Evolutionary conservation across 2,329 filamentous ascomycete genomes (phyloP).

Genomic region (Alternaria viburni): DNA sequence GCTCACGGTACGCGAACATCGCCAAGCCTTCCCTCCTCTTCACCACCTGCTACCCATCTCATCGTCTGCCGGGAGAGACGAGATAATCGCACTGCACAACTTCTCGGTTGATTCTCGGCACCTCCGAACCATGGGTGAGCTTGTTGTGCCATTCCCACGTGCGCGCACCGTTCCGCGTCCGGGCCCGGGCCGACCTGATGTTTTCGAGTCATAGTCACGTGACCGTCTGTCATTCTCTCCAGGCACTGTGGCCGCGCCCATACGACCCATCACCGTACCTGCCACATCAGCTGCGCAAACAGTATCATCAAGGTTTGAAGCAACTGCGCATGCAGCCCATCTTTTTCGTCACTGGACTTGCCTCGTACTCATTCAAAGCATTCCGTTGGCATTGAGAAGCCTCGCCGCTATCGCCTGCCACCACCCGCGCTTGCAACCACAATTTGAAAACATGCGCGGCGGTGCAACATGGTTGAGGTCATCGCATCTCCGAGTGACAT

Average conservation of each 20-base stretch:
- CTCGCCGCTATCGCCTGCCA: neutral
- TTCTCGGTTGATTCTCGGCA: neutral
- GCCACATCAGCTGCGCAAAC: neutral
- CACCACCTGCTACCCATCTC: neutral
- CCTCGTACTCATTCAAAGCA: neutral
- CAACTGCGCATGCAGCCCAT: neutral
- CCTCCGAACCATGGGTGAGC: neutral
- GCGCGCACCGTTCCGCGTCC: constrained; percentile 5
- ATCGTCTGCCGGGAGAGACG: neutral
- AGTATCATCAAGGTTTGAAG: neutral
- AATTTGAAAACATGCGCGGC: neutral
- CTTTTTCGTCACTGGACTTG: neutral
- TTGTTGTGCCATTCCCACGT: constrained; percentile 1
- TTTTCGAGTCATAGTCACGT: neutral
- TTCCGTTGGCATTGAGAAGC: neutral
- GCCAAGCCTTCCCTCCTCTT: neutral
- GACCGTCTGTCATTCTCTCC: neutral
- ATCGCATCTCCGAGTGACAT: neutral
- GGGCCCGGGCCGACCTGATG: neutral
- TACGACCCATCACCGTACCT: neutral
- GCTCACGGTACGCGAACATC: neutral
- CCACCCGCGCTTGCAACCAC: neutral
- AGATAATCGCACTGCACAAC: neutral
- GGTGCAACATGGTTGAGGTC: neutral
- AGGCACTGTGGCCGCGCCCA: neutral